These are phyloP conservation scores for Thelephora terrestris DNA, from an alignment of 1,284 basidiomycete genomes.

Conservation along the genomic window DNA sequence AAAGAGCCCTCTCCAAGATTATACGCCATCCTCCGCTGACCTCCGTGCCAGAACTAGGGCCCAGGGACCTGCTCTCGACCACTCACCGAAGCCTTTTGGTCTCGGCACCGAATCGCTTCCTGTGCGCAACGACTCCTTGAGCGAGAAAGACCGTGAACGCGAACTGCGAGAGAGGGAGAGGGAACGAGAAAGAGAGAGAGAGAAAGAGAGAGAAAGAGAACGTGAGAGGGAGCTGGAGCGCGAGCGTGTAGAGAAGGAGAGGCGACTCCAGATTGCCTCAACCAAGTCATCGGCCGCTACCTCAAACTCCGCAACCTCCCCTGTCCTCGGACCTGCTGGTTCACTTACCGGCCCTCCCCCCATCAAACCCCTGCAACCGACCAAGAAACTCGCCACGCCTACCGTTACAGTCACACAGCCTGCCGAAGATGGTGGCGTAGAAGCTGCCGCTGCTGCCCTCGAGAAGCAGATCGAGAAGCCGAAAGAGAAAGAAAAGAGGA, in stretches of 20 bases:
- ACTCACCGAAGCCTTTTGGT: conserved; percentile 25
- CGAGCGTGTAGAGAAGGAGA: conserved; percentile 19
- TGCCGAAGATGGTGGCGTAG: conserved; percentile 36
- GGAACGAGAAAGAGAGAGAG: conserved; percentile 18
- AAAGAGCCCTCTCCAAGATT: conserved; percentile 35
- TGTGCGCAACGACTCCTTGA: conserved; percentile 38
- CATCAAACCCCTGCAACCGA: conserved; percentile 70
- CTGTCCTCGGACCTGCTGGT: conserved; percentile 36
- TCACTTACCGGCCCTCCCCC: conserved; percentile 42
- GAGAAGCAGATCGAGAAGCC: conserved; percentile 44
- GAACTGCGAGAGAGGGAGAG: conserved; percentile 5
- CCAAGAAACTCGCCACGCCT: conserved; percentile 43
- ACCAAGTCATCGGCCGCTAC: conserved; percentile 48
- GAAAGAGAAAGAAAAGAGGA: conserved; percentile 73
- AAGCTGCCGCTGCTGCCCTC: conserved; percentile 64
- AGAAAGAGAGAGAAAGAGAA: conserved; percentile 10
- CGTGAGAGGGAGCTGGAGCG: conserved; percentile 14
- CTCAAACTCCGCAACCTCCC: conserved; percentile 31
- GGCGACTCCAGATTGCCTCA: conserved; percentile 34
- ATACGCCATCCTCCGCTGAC: conserved; percentile 52
- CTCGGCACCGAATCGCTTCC: conserved; percentile 21
- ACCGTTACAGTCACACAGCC: conserved; percentile 34
- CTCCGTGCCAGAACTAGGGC: conserved; percentile 50
- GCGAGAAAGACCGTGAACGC: conserved; percentile 3
- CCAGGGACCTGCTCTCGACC: conserved; percentile 34